Evolutionary conservation across 2,329 filamentous ascomycete species (phyloP), one percentile per base, ranked within the genome.

Genomic region (Rhinocladiella similis): DNA sequence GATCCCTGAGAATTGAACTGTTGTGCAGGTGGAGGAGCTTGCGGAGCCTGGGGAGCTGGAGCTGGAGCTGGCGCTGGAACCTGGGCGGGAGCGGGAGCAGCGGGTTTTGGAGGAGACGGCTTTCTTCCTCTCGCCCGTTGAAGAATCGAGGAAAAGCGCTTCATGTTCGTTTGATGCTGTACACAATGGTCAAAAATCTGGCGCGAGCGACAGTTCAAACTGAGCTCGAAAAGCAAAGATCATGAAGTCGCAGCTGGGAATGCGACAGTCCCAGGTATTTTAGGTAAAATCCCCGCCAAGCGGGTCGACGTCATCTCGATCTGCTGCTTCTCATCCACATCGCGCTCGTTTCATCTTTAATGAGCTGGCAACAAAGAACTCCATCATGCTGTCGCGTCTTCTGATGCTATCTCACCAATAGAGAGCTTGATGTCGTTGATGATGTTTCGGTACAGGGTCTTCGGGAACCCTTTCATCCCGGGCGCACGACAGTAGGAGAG

Each of bases 331-430:
- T 14, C 19, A 25, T 25, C 43, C 14, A 10, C n/a, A 6, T 14
- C 22, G 43, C 29, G 10, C 14, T 22, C 25, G 43, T 46, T 46
- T 46, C 43, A 47, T 20, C 14, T 54, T 41, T 47, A 22, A 43
- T 47, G 18, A 39, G 53, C 29, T 47, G 36, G 43, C 36, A 42
- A 50, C 16, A 48, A 47, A 54, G 36, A 54, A 45, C 41, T 22
- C 33, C 43, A 53, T 56, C 50, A 54, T 56, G 38, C 47, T 45
- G 41, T 47, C 13, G 38, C 20, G 53, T 57, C 57, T 45, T 47
- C 57, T 54, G 57, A 57, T 60, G 19, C 29, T 33, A 42, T 50
- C 42, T 60, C 56, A 49, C 53, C 33, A 18, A 35, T 36, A 42
- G 29, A 49, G 14, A 43, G 13, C 33, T 9, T 18, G 10, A 33